Percentiles rank a stretch among this genome's conserved stretches.
Conservation (phyloP, 139 green algal genomes). For the Ettlia oleoabundans region DNA sequence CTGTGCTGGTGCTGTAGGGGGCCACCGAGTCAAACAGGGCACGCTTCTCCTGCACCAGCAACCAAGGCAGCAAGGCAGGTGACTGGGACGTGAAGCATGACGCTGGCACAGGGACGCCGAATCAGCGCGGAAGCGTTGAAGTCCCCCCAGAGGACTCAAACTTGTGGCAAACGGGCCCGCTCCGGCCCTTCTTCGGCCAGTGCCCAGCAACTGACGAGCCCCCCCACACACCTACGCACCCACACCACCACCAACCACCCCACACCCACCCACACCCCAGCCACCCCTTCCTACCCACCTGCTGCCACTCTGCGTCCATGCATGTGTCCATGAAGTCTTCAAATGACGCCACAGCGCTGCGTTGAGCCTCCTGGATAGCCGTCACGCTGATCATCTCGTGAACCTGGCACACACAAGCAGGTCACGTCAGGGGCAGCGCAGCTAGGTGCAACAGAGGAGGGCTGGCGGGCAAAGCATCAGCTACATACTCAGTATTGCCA, state of each 20-base stretch:
- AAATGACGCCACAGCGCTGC: constrained; percentile 72
- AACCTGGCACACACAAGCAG: constrained; percentile 3
- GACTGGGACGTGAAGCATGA: too few relatives aligned
- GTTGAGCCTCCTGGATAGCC: constrained; percentile 76
- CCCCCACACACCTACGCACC: not conserved
- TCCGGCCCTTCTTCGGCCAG: too few relatives aligned
- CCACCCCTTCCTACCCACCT: not conserved
- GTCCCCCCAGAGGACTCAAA: too few relatives aligned
- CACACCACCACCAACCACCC: not conserved
- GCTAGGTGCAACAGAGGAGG: too few relatives aligned
- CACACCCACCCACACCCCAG: not conserved
- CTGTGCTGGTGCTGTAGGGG: constrained; percentile 41
- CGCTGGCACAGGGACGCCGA: too few relatives aligned
- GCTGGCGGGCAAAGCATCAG: too few relatives aligned
- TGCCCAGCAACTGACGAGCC: too few relatives aligned
- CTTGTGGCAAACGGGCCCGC: too few relatives aligned
- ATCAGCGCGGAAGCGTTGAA: too few relatives aligned
- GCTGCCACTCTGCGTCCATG: constrained; percentile 32
- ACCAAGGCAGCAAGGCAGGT: too few relatives aligned
- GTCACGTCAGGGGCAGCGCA: not conserved
- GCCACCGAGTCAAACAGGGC: constrained; percentile 71
- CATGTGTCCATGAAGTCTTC: constrained; percentile 79
- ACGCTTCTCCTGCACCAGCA: constrained; percentile 75
- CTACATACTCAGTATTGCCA: not conserved
- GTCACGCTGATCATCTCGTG: constrained; percentile 36